Percentiles rank a stretch among this genome's conserved stretches.
Evolutionary conservation across 2,329 filamentous ascomycete species (phyloP).

Genomic region (Arthrinium phaeospermum): DNA sequence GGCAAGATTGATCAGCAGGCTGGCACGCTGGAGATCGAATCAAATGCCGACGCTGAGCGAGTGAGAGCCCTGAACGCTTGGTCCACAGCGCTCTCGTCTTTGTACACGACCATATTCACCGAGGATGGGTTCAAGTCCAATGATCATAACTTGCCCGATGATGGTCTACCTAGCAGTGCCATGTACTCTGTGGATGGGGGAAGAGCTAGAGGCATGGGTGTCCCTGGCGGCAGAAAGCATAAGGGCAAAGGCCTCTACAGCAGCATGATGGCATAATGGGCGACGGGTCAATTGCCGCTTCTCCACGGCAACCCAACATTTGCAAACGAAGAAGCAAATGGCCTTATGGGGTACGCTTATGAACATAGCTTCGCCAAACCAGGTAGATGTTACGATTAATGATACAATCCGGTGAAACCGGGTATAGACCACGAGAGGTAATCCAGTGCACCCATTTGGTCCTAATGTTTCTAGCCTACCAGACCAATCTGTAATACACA

Average conservation of each 20-base stretch:
- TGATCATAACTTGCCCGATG: conserved; percentile 17
- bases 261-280: neutral
- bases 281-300: too few species aligned
- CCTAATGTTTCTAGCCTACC: too few species aligned
- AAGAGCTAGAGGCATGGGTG: neutral
- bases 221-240: neutral
- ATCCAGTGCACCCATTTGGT: neutral
- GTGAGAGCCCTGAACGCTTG: conserved; percentile 75
- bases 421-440: neutral
- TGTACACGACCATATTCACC: conserved; percentile 77
- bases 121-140: conserved; percentile 70
- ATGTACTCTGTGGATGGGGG: neutral
- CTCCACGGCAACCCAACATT: neutral
- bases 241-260: neutral
- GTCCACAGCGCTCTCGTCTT: conserved; percentile 68
- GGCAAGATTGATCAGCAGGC: conserved; percentile 90
- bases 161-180: conserved; percentile 4
- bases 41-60: conserved; percentile 74
- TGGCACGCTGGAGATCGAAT: conserved; percentile 82
- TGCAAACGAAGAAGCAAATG: neutral
- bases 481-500: neutral
- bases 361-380: neutral
- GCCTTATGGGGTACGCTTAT: neutral
- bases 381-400: conserved; percentile 16
- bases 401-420: neutral